Percentiles rank a stretch among this genome's conserved stretches.
These are phyloP conservation scores for Colletotrichum endophyticum DNA, from an alignment of 2,329 filamentous ascomycete genomes.

Conservation along the genomic window DNA sequence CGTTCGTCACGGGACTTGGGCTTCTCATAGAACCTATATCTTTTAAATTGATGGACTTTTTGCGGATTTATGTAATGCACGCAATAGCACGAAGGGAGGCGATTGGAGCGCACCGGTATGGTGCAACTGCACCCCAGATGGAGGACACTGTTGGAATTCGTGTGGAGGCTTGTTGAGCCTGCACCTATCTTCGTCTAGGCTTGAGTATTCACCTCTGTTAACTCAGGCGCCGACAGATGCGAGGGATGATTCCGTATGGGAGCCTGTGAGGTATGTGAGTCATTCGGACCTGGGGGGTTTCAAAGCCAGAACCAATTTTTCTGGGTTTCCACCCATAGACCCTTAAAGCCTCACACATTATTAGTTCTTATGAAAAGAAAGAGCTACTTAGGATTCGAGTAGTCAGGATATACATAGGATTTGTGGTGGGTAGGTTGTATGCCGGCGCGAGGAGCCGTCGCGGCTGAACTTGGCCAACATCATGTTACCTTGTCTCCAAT, in stretches of 20 bases:
- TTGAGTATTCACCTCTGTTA: background rate
- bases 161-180: rapidly evolving
- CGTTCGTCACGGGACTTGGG: background rate
- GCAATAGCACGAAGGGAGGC: too few species aligned
- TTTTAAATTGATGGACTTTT: background rate
- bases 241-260: background rate
- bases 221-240: rapidly evolving
- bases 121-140: background rate
- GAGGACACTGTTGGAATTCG: background rate
- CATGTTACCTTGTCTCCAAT: too few species aligned
- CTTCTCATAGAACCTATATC: background rate
- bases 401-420: too few species aligned
- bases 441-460: too few species aligned
- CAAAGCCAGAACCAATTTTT: background rate
- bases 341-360: background rate
- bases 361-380: background rate
- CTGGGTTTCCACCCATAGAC: background rate
- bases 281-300: rapidly evolving
- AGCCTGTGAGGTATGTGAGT: too few species aligned
- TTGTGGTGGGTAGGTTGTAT: too few species aligned
- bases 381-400: background rate
- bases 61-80: background rate
- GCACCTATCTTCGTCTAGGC: rapidly evolving
- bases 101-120: background rate
- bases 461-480: too few species aligned